A percentile compares a stretch with the other conserved stretches of the same genome.
Evolutionary conservation across 371 early-diverging fungal genomes (phyloP).

Genomic region (Actinomortierella ambigua): DNA sequence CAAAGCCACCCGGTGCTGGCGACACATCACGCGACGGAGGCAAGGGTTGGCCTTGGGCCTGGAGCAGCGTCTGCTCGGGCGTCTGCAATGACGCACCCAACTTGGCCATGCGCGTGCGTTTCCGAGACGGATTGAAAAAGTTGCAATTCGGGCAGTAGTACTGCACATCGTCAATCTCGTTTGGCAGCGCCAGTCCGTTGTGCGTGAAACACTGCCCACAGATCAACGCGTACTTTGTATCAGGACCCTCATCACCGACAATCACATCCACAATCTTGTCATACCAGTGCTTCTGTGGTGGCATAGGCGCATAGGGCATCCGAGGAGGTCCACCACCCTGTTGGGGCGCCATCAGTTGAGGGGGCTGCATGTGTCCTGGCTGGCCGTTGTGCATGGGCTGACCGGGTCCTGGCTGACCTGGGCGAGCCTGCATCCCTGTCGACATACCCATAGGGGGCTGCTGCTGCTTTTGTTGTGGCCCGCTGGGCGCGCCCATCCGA

Average conservation of each 20-base stretch:
- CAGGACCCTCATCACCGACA: slow-evolving; percentile 84
- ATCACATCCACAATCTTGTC: slow-evolving; percentile 87
- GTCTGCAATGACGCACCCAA: slow-evolving; percentile 5
- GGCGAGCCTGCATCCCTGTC: slow-evolving; percentile 25
- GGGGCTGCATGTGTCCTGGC: slow-evolving; percentile 8
- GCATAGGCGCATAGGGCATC: slow-evolving; percentile 5
- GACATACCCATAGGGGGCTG: slow-evolving; percentile 18
- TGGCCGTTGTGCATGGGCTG: slow-evolving; percentile 4
- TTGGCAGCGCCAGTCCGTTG: slow-evolving; percentile 90
- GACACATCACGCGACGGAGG: slow-evolving; percentile 36
- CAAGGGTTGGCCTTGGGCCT: slow-evolving; percentile 23
- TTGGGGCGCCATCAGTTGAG: slow-evolving; percentile 16
- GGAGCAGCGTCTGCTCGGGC: slow-evolving; percentile 22
- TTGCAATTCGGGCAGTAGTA: slow-evolving; percentile 60
- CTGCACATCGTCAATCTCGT: slow-evolving; percentile 73
- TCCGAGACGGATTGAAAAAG: slow-evolving; percentile 51
- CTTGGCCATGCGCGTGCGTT: slow-evolving; percentile 19
- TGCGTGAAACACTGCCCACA: slow-evolving; percentile 89
- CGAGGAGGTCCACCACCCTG: slow-evolving; percentile 13
- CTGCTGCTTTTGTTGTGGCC: slow-evolving; percentile 13
- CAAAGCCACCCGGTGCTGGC: slow-evolving; percentile 16
- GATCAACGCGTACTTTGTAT: slow-evolving; percentile 89
- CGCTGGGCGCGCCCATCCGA: too few relatives aligned
- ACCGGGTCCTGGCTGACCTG: slow-evolving; percentile 6
- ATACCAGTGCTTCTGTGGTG: slow-evolving; percentile 64